These are phyloP conservation scores for Cyclaneusma minus DNA, from an alignment of 2,329 filamentous ascomycete genomes.

Conservation along the genomic window DNA sequence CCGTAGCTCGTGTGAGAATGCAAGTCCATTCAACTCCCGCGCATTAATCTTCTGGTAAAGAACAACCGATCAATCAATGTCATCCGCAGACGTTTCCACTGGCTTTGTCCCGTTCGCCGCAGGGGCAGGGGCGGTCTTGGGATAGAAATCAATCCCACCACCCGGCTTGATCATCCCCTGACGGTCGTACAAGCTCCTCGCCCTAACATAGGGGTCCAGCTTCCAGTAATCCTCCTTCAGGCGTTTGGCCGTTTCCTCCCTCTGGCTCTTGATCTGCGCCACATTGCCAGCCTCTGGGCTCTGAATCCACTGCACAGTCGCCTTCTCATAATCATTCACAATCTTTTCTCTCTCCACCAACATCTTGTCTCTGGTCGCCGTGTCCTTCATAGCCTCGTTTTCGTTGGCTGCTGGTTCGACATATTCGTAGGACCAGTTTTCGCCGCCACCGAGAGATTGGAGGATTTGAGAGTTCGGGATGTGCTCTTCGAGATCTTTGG, in stretches of 20 bases:
- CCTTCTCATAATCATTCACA: slow-evolving; percentile 58
- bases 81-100: slow-evolving; percentile 13
- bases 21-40: too few relatives aligned
- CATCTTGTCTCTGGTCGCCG: slow-evolving; percentile 44
- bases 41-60: too few relatives aligned
- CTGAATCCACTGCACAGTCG: slow-evolving; percentile 62
- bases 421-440: slow-evolving; percentile 74
- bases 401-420: slow-evolving; percentile 61
- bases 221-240: slow-evolving; percentile 72
- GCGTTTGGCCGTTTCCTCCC: slow-evolving; percentile 44
- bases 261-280: slow-evolving; percentile 34
- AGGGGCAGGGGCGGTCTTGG: slow-evolving; percentile 11
- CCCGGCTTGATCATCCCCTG: slow-evolving; percentile 51
- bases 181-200: slow-evolving; percentile 73
- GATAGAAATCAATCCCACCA: slow-evolving; percentile 61
- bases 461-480: slow-evolving; percentile 57
- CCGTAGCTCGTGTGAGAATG: too few relatives aligned
- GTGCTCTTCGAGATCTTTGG: slow-evolving; percentile 63
- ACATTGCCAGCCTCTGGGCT: slow-evolving; percentile 23
- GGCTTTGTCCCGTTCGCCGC: slow-evolving; percentile 5
- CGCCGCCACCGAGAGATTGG: slow-evolving; percentile 72
- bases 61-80: slow-evolving; percentile 16
- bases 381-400: slow-evolving; percentile 59
- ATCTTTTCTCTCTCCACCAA: slow-evolving; percentile 46
- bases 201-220: slow-evolving; percentile 74